Evolutionary conservation across 1,284 basidiomycete species (phyloP), one percentile per base, ranked within the genome.

Genomic region (Austroboletus niveus): DNA sequence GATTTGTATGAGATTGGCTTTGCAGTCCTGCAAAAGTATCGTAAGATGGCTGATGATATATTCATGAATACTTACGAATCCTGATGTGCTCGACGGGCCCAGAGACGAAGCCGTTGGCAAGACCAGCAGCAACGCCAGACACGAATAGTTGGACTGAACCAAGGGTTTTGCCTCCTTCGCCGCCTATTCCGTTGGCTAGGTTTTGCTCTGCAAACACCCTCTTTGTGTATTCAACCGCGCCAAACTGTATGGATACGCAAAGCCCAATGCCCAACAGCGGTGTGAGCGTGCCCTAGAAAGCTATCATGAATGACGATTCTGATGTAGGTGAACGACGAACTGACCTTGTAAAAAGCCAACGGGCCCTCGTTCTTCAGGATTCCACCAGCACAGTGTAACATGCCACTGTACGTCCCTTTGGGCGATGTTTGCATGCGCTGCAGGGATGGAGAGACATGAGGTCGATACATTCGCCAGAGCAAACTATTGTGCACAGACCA

Each of bases 11-110:
- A 3, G 89, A 86, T 68, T 96, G 94, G 3, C 90, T 94, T 73
- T 97, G 94, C 30, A 97, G 73, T 49, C 92, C 89, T 92, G 64
- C 34, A 29, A 42, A 48, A n/a, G 53, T 49, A 17, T 3, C n/a
- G 49, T 56, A 47, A 55, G 46, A 56, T 22, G 20, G 36, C 32
- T 24, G 12, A 48, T 52, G 12, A 45, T 39, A 12, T 42, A 20
- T 42, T n/a, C 46, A 41, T 32, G 45, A 46, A 39, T n/a, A 79
- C 90, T 66, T 60, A 88, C 95, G 89, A 62, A 98, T 98, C 77
- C 96, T 90, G 63, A 98, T 94, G 67, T 98, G 94, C 71, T 99
- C 96, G 12, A 99, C 94, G 2, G 96, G 96, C 2, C 94, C 93
- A 0, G 94, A 95, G 17, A 98, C 92, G 50, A 95, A 79, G 41